Percentiles rank a stretch among this genome's conserved stretches.
These are phyloP conservation scores for Blumeria graminis DNA, from an alignment of 2,329 filamentous ascomycete species.

Conservation along the genomic window DNA sequence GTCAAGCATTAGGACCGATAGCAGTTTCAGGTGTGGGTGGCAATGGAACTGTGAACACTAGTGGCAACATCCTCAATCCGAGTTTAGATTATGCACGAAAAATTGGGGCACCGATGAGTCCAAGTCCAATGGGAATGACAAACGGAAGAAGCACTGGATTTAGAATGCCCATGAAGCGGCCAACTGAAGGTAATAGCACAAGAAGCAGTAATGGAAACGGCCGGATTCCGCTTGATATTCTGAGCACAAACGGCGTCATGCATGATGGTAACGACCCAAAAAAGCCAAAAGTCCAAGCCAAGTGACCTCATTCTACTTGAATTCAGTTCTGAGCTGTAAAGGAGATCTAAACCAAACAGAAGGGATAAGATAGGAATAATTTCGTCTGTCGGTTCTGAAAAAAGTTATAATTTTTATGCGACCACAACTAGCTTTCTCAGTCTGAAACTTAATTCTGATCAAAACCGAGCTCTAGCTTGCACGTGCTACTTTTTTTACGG, in stretches of 20 bases:
- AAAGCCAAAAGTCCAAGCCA: slow-evolving; percentile 12
- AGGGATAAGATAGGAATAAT: no score
- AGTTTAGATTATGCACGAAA: slow-evolving; percentile 28
- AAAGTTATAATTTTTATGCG: no score
- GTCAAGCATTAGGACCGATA: slow-evolving; percentile 7
- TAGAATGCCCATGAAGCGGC: slow-evolving; percentile 17
- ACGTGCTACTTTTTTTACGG: no score
- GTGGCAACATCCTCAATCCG: slow-evolving; percentile 26
- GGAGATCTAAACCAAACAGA: no score
- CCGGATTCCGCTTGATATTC: background rate
- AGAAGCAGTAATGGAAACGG: slow-evolving; percentile 10
- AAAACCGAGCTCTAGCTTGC: no score
- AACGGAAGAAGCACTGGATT: slow-evolving; percentile 1
- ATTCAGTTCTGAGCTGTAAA: no score
- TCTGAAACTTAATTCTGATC: no score
- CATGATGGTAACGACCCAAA: slow-evolving; percentile 12
- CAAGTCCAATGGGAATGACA: slow-evolving; percentile 20
- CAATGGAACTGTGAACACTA: slow-evolving; percentile 3
- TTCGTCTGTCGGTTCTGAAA: no score
- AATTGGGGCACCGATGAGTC: slow-evolving; percentile 31
- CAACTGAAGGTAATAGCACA: slow-evolving; percentile 5
- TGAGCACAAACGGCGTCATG: background rate
- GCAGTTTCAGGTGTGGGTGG: background rate
- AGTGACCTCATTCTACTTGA: no score
- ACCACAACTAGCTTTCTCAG: no score